A percentile compares a stretch with the other conserved stretches of the same genome.
These are phyloP conservation scores for Aspergillus hortae DNA, from an alignment of 2,329 filamentous ascomycete genomes.

Conservation along the genomic window DNA sequence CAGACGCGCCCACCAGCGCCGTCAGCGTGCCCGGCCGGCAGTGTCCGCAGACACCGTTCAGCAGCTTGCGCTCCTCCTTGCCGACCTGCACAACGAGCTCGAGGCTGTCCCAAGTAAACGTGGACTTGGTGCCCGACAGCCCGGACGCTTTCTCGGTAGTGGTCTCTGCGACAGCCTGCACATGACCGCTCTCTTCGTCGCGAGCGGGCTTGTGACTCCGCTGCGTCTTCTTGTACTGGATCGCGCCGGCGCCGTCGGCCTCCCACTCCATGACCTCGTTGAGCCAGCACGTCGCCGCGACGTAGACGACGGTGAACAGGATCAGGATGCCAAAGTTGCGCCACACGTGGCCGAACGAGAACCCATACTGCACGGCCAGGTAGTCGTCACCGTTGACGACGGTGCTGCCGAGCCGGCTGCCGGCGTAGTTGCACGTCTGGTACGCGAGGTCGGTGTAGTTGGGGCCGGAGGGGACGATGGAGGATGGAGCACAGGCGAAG, in stretches of 20 bases:
- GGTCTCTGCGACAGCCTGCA: constrained; percentile 20
- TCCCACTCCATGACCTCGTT: constrained; percentile 64
- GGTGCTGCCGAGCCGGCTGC: constrained; percentile 48
- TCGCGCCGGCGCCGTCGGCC: constrained; percentile 56
- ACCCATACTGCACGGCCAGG: constrained; percentile 49
- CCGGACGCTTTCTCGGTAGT: constrained; percentile 12
- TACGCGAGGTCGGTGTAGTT: constrained; percentile 48
- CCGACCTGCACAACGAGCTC: constrained; percentile 65
- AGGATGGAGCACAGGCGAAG: constrained; percentile 53
- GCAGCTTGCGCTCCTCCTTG: constrained; percentile 53
- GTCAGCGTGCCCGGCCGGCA: constrained; percentile 71
- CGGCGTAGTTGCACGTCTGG: constrained; percentile 57
- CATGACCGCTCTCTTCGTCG: constrained; percentile 23
- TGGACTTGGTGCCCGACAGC: neutral
- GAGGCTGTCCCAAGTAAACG: constrained; percentile 44
- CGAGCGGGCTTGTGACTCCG: constrained; percentile 6
- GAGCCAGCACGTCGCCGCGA: constrained; percentile 63
- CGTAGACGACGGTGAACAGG: constrained; percentile 67
- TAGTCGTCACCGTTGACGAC: constrained; percentile 53
- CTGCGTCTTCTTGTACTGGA: constrained; percentile 62
- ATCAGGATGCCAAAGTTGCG: constrained; percentile 73
- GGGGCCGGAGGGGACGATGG: constrained; percentile 56
- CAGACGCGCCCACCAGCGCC: constrained; percentile 73
- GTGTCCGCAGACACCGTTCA: constrained; percentile 67
- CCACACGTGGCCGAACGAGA: constrained; percentile 54